phyloP scores from a whole-genome alignment of 2,329 filamentous ascomycete genomes.

The Esteya vermicola region DNA sequence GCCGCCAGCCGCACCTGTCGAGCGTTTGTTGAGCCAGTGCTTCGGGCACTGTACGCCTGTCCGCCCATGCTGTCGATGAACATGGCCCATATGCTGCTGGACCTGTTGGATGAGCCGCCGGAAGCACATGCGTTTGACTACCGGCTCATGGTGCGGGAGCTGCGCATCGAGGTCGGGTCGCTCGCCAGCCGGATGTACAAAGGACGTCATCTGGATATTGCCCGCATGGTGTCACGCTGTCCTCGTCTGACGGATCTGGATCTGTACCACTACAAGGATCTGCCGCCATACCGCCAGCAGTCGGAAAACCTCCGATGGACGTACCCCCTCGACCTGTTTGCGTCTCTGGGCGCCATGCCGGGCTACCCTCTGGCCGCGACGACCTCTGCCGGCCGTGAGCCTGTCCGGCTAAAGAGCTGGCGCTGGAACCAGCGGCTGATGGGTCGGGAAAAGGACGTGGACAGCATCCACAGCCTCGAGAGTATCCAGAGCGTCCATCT shows the following conservation, averaged over 20 bases:
- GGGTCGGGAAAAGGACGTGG: too few relatives aligned
- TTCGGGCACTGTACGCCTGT: constrained; percentile 56
- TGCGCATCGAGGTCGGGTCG: constrained; percentile 55
- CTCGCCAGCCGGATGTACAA: constrained; percentile 37
- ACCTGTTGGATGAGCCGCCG: constrained; percentile 40
- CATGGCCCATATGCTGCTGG: constrained; percentile 29
- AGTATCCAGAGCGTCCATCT: constrained; percentile 38
- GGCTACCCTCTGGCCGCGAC: neutral
- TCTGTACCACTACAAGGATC: constrained; percentile 56
- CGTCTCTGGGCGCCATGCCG: constrained; percentile 38
- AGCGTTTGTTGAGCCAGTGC: constrained; percentile 55
- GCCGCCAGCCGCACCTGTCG: constrained; percentile 47
- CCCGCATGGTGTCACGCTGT: constrained; percentile 44
- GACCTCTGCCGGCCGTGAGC: neutral
- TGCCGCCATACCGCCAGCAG: constrained; percentile 48
- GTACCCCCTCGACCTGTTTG: constrained; percentile 53
- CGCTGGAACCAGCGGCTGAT: constrained; percentile 45
- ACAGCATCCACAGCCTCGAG: constrained; percentile 30
- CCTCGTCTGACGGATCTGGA: constrained; percentile 56
- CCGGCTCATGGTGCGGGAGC: constrained; percentile 51
- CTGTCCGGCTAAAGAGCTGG: constrained; percentile 34
- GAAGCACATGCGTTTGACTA: constrained; percentile 45
- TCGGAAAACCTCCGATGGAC: constrained; percentile 49
- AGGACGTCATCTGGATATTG: constrained; percentile 28
- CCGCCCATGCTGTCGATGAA: constrained; percentile 43